phyloP scores from a whole-genome alignment of 2,329 filamentous ascomycete genomes.

The Calonectria montana region DNA sequence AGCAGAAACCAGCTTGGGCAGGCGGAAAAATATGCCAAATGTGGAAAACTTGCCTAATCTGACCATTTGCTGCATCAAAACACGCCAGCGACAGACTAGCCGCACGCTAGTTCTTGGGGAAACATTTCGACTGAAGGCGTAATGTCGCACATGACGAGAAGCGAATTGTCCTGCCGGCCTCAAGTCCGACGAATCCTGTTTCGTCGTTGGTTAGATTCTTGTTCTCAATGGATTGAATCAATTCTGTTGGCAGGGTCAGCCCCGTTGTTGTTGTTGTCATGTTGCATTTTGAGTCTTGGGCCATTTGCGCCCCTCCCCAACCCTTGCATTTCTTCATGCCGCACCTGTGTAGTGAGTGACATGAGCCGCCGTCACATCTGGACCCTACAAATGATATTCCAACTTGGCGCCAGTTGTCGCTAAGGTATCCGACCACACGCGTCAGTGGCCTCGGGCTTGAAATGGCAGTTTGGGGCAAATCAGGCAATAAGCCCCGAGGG shows the following conservation, averaged over 20 bases:
- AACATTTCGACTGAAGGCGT: not conserved
- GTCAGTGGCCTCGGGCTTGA: not conserved
- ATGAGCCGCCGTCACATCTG: not conserved
- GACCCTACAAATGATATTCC: not conserved
- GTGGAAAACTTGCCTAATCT: constrained; percentile 21
- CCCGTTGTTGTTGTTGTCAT: not conserved
- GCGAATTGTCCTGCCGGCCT: not conserved
- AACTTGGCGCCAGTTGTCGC: not conserved
- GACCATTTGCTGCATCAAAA: constrained; percentile 4
- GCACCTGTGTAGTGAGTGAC: not conserved
- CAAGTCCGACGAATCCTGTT: constrained; percentile 5
- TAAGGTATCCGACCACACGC: not conserved
- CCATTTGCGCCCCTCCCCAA: not conserved
- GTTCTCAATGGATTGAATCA: not conserved
- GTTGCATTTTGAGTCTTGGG: not conserved
- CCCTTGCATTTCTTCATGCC: not conserved
- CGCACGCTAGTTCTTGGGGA: not conserved
- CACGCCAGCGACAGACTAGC: not conserved
- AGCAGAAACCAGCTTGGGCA: not conserved
- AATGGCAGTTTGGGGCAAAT: not conserved
- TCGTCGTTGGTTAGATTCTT: not conserved
- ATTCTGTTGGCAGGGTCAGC: not conserved
- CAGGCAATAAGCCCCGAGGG: not conserved
- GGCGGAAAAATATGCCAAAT: constrained; percentile 19
- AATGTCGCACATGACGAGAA: constrained; percentile 11